A percentile compares a stretch with the other conserved stretches of the same genome.
Conservation (phyloP, 345 rosid genomes). For the Iberis pinnata region DNA sequence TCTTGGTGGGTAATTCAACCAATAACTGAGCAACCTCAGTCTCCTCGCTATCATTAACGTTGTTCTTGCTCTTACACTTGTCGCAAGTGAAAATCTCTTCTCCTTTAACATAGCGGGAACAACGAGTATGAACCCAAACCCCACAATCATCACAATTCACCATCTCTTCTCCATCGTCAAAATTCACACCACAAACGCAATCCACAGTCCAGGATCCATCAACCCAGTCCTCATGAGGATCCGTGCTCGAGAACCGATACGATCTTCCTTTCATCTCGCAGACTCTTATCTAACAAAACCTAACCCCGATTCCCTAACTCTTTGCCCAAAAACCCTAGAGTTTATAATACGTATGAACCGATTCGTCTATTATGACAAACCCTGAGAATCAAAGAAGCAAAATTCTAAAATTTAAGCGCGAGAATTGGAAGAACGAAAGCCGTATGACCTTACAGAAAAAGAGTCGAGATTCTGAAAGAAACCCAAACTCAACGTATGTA, state of each 20-base stretch:
- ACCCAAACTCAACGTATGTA: neutral
- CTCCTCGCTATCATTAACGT: constrained; percentile 52
- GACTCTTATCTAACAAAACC: constrained; percentile 21
- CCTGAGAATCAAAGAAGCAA: constrained; percentile 13
- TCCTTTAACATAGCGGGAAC: constrained; percentile 78
- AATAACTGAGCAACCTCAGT: constrained; percentile 89
- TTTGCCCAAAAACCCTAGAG: constrained; percentile 1
- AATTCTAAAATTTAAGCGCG: neutral
- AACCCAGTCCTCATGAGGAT: constrained; percentile 90
- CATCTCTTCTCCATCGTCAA: constrained; percentile 99
- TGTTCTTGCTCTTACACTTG: constrained; percentile 70
- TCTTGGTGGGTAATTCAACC: constrained; percentile 83
- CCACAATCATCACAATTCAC: constrained; percentile 97
- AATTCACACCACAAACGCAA: constrained; percentile 91
- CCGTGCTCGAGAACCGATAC: constrained; percentile 35
- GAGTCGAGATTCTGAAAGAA: constrained; percentile 7
- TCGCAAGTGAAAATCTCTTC: constrained; percentile 85
- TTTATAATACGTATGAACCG: neutral
- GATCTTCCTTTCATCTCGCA: constrained; percentile 29
- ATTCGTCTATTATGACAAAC: constrained; percentile 11
- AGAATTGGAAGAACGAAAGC: neutral
- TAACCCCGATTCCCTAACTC: constrained; percentile 15
- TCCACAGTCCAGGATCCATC: constrained; percentile 99
- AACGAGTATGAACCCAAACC: constrained; percentile 98
- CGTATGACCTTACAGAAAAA: constrained; percentile 11